phyloP scores from a whole-genome alignment of 805 yeast genomes.

The Saccharomycopsis schoenii region DNA sequence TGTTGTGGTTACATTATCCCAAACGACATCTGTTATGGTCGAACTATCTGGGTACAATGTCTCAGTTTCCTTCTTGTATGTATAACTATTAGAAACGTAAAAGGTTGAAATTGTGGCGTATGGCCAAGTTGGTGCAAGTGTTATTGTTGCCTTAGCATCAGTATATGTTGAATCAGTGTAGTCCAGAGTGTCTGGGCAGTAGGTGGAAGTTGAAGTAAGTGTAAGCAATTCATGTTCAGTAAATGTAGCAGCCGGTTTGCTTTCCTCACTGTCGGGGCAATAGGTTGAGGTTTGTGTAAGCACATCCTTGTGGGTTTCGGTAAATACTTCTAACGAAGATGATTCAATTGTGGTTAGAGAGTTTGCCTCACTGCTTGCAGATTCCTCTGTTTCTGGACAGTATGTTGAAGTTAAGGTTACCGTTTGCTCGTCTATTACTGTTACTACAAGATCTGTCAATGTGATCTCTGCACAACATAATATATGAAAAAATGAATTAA shows the following conservation, averaged over 20 bases:
- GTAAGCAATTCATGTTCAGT: not conserved
- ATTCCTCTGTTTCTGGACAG: not conserved
- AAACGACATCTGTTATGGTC: not conserved
- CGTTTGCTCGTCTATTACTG: not conserved
- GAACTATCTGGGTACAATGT: not conserved
- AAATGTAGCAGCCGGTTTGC: not conserved
- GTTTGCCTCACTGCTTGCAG: not conserved
- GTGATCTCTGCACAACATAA: not conserved
- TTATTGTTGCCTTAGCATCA: not conserved
- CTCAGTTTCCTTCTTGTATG: not conserved
- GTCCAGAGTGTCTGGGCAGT: not conserved
- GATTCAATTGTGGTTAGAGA: not conserved
- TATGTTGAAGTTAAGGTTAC: not conserved
- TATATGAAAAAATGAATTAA: not conserved
- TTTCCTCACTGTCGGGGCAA: not conserved
- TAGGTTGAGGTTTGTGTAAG: not conserved
- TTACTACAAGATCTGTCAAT: not conserved
- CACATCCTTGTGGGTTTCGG: not conserved
- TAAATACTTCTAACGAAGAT: not conserved
- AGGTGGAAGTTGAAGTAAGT: not conserved
- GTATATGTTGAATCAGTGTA: not conserved
- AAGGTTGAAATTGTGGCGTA: not conserved
- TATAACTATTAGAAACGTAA: not conserved
- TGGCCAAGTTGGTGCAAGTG: not conserved
- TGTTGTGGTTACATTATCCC: not conserved